phyloP scores from a whole-genome alignment of 805 yeast genomes.

The Cyberlindnera misumaiensis region DNA sequence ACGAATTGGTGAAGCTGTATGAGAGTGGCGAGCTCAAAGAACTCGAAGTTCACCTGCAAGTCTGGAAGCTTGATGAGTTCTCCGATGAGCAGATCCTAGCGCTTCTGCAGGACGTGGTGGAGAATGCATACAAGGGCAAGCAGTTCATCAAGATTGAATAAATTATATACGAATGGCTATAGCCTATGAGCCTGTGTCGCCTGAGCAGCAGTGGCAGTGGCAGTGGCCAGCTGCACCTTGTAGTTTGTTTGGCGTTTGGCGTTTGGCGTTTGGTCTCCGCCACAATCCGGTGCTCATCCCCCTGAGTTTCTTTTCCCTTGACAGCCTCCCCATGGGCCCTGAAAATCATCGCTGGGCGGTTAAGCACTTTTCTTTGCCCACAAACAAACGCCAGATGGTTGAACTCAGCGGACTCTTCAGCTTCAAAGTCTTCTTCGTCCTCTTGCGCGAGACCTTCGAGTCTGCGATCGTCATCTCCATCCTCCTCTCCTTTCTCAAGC shows the following conservation, averaged over 20 bases:
- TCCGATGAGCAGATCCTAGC: slow-evolving; percentile 32
- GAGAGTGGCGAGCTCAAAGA: slow-evolving; percentile 45
- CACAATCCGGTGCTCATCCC: no score
- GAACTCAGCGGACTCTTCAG: slow-evolving; percentile 24
- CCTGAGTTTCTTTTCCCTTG: no score
- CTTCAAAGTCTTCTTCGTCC: slow-evolving; percentile 69
- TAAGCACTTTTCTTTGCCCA: neutral
- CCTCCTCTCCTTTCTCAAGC: slow-evolving; percentile 82
- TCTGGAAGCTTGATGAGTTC: slow-evolving; percentile 23
- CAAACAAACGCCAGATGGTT: slow-evolving; percentile 9
- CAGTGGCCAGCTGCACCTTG: no score
- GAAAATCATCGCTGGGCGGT: neutral
- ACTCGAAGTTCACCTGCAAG: slow-evolving; percentile 28
- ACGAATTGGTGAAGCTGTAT: slow-evolving; percentile 50
- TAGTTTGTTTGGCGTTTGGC: no score
- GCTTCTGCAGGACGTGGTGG: slow-evolving; percentile 29
- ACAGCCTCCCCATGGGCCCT: neutral
- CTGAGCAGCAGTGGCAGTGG: no score
- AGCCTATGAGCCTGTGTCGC: no score
- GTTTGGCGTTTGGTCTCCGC: no score
- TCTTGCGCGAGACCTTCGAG: slow-evolving; percentile 89
- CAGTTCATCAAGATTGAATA: slow-evolving; percentile 33
- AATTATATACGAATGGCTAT: no score
- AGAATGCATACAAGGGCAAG: slow-evolving; percentile 35
- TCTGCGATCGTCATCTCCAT: slow-evolving; percentile 91